Conservation (phyloP, 257 asterid species). For the Nicotiana paniculata region DNA sequence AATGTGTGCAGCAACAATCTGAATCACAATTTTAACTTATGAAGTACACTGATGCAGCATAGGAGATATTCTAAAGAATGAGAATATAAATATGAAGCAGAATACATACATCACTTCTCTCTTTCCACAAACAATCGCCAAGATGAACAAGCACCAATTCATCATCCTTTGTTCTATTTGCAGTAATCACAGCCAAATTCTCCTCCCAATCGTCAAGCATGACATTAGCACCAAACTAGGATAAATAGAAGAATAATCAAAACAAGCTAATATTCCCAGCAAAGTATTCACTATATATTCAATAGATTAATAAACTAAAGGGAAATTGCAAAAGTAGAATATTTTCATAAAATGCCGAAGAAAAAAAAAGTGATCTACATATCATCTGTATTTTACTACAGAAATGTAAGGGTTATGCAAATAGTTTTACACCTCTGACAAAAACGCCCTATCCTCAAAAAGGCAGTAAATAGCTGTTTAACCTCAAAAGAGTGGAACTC, state of each 20-base stretch:
- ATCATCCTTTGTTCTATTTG: slow-evolving; percentile 89
- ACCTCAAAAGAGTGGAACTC: neutral
- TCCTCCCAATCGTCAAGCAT: slow-evolving; percentile 96
- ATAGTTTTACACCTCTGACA: neutral
- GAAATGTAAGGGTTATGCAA: neutral
- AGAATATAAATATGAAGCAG: neutral
- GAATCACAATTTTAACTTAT: slow-evolving; percentile 13
- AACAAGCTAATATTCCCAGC: slow-evolving; percentile 7
- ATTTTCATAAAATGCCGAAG: neutral
- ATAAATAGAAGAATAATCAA: slow-evolving; percentile 6
- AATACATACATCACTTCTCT: slow-evolving; percentile 75
- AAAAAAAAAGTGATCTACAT: neutral
- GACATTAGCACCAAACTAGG: slow-evolving; percentile 55
- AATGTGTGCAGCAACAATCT: slow-evolving; percentile 90
- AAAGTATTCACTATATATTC: neutral
- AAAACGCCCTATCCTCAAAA: neutral
- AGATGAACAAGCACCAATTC: slow-evolving; percentile 91
- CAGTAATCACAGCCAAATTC: slow-evolving; percentile 86
- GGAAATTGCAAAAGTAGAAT: neutral
- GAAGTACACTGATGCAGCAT: slow-evolving; percentile 4
- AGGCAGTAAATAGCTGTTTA: neutral
- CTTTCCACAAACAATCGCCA: slow-evolving; percentile 95
- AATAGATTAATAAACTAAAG: neutral
- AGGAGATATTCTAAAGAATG: slow-evolving; percentile 11
- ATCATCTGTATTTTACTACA: neutral